These are phyloP conservation scores for Alternaria sp. DNA, from an alignment of 2,329 filamentous ascomycete species.

Conservation along the genomic window DNA sequence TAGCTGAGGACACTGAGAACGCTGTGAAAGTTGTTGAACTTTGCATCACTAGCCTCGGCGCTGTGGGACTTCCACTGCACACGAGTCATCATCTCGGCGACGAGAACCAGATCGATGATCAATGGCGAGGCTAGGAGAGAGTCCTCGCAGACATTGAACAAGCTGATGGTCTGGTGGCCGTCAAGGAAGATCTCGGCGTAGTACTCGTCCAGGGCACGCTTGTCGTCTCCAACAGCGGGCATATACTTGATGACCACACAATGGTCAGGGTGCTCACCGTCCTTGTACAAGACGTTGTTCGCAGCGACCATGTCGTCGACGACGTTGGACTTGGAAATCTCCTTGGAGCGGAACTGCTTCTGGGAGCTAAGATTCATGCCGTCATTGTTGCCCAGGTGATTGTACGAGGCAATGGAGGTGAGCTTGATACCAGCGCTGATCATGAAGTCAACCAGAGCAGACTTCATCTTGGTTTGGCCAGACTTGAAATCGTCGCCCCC, in stretches of 20 bases:
- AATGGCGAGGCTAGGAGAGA: constrained; percentile 93
- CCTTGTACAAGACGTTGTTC: constrained; percentile 87
- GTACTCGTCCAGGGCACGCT: constrained; percentile 98
- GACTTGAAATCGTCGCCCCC: constrained; percentile 99
- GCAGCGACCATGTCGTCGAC: constrained; percentile 99
- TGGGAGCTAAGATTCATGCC: constrained; percentile 98
- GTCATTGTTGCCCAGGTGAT: constrained; percentile 99
- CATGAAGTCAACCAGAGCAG: constrained; percentile 95
- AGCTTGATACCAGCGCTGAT: constrained; percentile 99
- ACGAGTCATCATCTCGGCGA: constrained; percentile 98
- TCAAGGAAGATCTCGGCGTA: constrained; percentile 99
- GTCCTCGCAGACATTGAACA: constrained; percentile 99
- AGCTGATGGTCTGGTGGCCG: constrained; percentile 95
- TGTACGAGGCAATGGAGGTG: constrained; percentile 98
- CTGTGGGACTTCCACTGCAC: constrained; percentile 81
- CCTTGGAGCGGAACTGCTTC: constrained; percentile 98
- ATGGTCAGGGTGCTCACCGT: constrained; percentile 95
- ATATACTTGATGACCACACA: constrained; percentile 99
- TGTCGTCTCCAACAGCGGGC: constrained; percentile 98
- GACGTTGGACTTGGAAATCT: constrained; percentile 99
- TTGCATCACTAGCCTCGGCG: constrained; percentile 63
- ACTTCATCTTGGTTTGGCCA: constrained; percentile 99
- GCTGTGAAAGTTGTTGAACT: constrained; percentile 94
- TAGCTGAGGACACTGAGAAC: constrained; percentile 97
- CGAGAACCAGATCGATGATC: constrained; percentile 93